Conservation (phyloP, 139 green algal species). For the Micractinium sp. region DNA sequence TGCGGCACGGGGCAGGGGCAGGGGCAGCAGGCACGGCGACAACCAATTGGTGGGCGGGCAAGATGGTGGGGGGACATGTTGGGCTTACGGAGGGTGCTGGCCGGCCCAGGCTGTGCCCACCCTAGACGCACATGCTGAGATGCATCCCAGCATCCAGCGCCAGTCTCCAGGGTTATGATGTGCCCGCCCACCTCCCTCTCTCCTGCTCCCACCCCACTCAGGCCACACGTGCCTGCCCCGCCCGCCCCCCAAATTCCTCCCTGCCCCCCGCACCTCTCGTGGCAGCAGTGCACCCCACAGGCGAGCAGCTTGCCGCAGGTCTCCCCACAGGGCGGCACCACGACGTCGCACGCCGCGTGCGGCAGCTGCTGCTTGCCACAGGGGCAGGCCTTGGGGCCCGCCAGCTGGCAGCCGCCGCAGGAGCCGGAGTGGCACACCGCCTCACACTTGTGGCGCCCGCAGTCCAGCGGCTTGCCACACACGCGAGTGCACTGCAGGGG, state of each 20-base stretch:
- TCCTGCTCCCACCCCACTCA: too few relatives aligned
- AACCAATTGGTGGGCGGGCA: neutral
- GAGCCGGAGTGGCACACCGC: conserved; percentile 62
- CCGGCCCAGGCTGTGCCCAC: neutral
- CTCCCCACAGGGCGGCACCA: conserved; percentile 69
- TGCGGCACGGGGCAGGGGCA: neutral
- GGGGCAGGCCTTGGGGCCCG: conserved; percentile 73
- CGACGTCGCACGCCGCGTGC: conserved; percentile 60
- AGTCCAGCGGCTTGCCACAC: conserved; percentile 67
- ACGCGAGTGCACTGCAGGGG: conserved; percentile 51
- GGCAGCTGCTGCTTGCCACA: conserved; percentile 75
- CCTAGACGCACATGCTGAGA: too few relatives aligned
- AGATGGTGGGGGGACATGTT: neutral
- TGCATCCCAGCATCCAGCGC: too few relatives aligned
- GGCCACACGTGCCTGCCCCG: too few relatives aligned
- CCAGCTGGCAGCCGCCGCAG: conserved; percentile 73
- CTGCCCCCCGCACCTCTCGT: conserved; percentile 26
- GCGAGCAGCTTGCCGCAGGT: conserved; percentile 85
- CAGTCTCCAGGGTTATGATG: too few relatives aligned
- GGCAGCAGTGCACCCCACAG: conserved; percentile 75
- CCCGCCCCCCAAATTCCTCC: neutral
- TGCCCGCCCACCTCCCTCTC: too few relatives aligned
- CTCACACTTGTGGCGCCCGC: conserved; percentile 68
- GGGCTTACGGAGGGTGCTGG: neutral
- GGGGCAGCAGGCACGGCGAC: neutral